Evolutionary conservation across 2,329 filamentous ascomycete species (phyloP).

Genomic region (Phoma sp.): DNA sequence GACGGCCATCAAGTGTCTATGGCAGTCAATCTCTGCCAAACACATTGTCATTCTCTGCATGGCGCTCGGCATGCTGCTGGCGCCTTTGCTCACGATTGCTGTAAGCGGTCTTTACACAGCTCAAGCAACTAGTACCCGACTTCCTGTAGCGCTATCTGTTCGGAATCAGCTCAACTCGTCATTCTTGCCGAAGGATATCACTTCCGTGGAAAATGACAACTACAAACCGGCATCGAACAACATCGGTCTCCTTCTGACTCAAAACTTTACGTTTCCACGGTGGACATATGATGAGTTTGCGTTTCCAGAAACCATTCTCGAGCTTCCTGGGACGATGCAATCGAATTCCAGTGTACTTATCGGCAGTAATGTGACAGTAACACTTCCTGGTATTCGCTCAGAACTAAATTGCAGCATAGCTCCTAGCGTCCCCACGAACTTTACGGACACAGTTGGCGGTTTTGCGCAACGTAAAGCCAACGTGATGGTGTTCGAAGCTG

Average conservation of each 20-base stretch:
- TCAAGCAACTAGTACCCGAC: background rate
- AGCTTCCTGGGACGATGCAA: background rate
- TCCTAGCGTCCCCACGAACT: background rate
- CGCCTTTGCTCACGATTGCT: slow-evolving; percentile 1
- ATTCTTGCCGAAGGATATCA: background rate
- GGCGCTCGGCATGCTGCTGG: slow-evolving; percentile 1
- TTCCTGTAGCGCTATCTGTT: background rate
- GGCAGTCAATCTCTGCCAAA: background rate
- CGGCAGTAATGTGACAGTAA: background rate
- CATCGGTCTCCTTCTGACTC: background rate
- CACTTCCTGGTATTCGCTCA: background rate
- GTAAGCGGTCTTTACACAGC: slow-evolving; percentile 2
- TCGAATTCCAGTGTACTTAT: background rate
- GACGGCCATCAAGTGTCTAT: background rate
- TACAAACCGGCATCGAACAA: background rate
- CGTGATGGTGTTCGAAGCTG: background rate
- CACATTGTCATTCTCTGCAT: background rate
- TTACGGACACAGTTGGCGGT: background rate
- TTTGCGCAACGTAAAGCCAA: background rate
- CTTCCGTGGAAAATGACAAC: rapidly evolving
- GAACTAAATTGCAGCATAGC: background rate
- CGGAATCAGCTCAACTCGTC: background rate
- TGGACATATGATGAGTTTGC: slow-evolving; percentile 3
- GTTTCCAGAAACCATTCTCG: background rate
- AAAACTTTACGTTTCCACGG: background rate